These are phyloP conservation scores for Tremella mesenterica DNA, from an alignment of 768 basidiomycete genomes.

Conservation along the genomic window DNA sequence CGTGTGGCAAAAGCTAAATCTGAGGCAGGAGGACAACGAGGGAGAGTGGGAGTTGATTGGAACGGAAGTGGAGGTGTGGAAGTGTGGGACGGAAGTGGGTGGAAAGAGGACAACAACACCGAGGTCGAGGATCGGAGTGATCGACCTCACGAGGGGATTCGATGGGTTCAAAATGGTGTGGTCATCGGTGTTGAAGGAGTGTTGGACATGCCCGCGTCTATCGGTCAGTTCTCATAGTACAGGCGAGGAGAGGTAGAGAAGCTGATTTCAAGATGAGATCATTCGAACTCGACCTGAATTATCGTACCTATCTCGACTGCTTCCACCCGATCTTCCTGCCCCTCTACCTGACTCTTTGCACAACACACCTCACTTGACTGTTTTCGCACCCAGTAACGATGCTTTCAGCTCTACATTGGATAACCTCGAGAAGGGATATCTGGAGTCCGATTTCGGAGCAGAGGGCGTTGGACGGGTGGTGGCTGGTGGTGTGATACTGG, in stretches of 20 bases:
- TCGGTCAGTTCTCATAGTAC: constrained; percentile 52
- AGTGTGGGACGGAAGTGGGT: constrained; percentile 38
- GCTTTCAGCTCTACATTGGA: constrained; percentile 69
- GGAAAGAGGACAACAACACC: constrained; percentile 18
- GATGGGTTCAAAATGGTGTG: constrained; percentile 64
- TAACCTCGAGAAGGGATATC: constrained; percentile 69
- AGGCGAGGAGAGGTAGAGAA: not conserved
- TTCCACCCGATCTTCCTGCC: constrained; percentile 47
- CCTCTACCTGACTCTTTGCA: constrained; percentile 50
- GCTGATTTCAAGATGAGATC: constrained; percentile 51
- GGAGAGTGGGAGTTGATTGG: constrained; percentile 53
- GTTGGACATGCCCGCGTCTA: constrained; percentile 61
- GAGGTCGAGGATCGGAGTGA: constrained; percentile 49
- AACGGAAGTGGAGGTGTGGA: constrained; percentile 62
- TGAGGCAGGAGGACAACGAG: constrained; percentile 34
- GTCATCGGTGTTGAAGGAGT: constrained; percentile 67
- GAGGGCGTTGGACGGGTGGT: constrained; percentile 71
- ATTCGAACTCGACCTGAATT: constrained; percentile 56
- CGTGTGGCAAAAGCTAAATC: constrained; percentile 51
- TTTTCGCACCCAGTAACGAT: constrained; percentile 77
- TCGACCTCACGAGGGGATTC: constrained; percentile 53
- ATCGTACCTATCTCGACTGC: constrained; percentile 65
- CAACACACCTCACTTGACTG: constrained; percentile 60
- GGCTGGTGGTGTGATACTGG: constrained; percentile 45
- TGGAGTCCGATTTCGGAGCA: constrained; percentile 77